Base-by-base conservation (phyloP, 2,329 filamentous ascomycete genomes). In the Cladosporium oxysporum region DNA sequence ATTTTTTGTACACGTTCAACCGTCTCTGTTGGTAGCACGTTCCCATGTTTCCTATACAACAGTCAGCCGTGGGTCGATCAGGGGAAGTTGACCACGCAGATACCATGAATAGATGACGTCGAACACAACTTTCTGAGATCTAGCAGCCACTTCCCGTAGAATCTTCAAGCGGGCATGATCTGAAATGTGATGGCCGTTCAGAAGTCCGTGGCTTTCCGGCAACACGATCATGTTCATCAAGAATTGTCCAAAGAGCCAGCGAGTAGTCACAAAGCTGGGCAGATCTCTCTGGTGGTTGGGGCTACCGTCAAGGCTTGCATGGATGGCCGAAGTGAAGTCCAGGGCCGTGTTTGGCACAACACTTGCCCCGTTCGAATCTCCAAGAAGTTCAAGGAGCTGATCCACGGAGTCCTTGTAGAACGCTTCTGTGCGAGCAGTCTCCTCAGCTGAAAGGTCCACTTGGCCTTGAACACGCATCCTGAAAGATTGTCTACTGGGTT, bases 181-280 rank as follows among this genome's bases (percentile, higher is more conserved):
- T 59, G 91, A 93, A 72, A 98, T 92, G 79, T 97, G 92, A 77
- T 96, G 94, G 73, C 96, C 92, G 65, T 92, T 86, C 82, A 98
- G 89, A 68, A 88, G 81, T 58, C 84, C 84, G 66, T 86, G 82
- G 21, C 82, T 83, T 84, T 99, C 95, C 12, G 95, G 95, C 73
- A 95, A 91, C 58, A 92, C 91, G 73, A 98, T 87, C 62, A 92
- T 90, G 72, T 91, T 90, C 57, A 92, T 85, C 41, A 98, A 83
- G 78, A 95, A 97, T 61, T 90, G 90, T 69, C 92, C 91, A 77
- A 98, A 97, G 68, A 97, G 89, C 88, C 94, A 99, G 75, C 93
- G 91, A 73, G 90, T 91, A 69, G 97, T 89, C 70, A 98, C 86
- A 82, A 93, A 96, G 71, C 88, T 88, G 68, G 92, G 88, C 47